Conservation (phyloP, 176 grass and related monocot genomes). For the Bothriochloa decipiens region DNA sequence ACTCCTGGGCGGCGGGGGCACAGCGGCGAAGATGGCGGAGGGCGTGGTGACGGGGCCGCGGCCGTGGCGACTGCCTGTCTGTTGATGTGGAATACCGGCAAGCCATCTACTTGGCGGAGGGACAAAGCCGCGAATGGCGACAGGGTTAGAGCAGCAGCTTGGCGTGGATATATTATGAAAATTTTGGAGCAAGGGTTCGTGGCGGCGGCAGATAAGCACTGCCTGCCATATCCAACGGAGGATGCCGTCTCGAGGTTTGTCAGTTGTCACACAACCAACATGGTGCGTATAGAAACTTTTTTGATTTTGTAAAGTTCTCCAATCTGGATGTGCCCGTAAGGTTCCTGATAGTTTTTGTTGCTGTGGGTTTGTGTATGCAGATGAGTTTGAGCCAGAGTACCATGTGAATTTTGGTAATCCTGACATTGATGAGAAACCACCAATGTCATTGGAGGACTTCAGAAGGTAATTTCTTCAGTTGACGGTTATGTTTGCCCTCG, state of each 20-base stretch:
- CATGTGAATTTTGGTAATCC: slow-evolving; percentile 70
- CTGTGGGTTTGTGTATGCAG: slow-evolving; percentile 49
- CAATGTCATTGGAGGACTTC: slow-evolving; percentile 76
- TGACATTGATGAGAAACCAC: slow-evolving; percentile 83
- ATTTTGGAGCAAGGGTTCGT: slow-evolving; percentile 51
- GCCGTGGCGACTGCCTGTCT: not conserved
- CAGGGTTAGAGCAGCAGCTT: slow-evolving; percentile 56
- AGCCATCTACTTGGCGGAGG: slow-evolving; percentile 41
- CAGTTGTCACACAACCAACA: slow-evolving; percentile 67
- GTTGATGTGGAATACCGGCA: slow-evolving; percentile 14
- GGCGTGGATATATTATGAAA: slow-evolving; percentile 69
- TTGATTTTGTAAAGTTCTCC: not conserved
- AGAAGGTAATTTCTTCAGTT: slow-evolving; percentile 55
- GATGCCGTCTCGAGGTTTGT: slow-evolving; percentile 41
- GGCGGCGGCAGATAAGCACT: slow-evolving; percentile 19
- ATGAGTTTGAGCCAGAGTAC: slow-evolving; percentile 91
- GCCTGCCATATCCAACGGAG: slow-evolving; percentile 48
- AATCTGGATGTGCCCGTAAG: not conserved
- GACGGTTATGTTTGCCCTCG: not conserved
- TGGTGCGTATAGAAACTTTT: slow-evolving; percentile 44
- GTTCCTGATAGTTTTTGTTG: slow-evolving; percentile 28
- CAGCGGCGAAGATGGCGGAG: not conserved
- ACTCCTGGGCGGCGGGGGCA: slow-evolving; percentile 52
- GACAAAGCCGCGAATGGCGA: slow-evolving; percentile 54
- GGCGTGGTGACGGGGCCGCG: slow-evolving; percentile 3